These are phyloP conservation scores for Fusarium sp. DNA, from an alignment of 2,329 filamentous ascomycete genomes.

Conservation along the genomic window DNA sequence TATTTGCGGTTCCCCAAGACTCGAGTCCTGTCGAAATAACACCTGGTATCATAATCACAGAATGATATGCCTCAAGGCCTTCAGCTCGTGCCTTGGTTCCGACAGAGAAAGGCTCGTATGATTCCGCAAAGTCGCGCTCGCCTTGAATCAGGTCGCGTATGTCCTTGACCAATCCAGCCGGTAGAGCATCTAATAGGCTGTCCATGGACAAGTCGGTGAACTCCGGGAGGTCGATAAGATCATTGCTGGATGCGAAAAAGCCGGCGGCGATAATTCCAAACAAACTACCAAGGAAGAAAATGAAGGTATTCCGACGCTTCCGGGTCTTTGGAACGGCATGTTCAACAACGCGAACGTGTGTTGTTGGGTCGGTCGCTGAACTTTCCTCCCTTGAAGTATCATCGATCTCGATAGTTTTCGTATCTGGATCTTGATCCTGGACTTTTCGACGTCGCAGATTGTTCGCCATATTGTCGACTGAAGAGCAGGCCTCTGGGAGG, in stretches of 20 bases:
- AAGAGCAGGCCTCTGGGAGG: slow-evolving; percentile 37
- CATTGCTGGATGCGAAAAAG: slow-evolving; percentile 89
- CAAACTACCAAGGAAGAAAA: slow-evolving; percentile 89
- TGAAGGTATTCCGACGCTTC: slow-evolving; percentile 82
- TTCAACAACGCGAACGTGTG: slow-evolving; percentile 59
- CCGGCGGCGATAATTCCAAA: slow-evolving; percentile 90
- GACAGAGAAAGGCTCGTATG: slow-evolving; percentile 94
- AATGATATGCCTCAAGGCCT: slow-evolving; percentile 84
- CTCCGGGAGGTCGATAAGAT: slow-evolving; percentile 84
- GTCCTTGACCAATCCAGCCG: slow-evolving; percentile 86
- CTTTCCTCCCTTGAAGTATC: slow-evolving; percentile 47
- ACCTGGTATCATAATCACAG: slow-evolving; percentile 96
- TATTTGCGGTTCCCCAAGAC: slow-evolving; percentile 92
- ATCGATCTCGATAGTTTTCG: slow-evolving; percentile 37
- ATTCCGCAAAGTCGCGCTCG: slow-evolving; percentile 84
- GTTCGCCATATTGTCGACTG: slow-evolving; percentile 48
- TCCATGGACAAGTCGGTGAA: slow-evolving; percentile 83
- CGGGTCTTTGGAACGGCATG: slow-evolving; percentile 62
- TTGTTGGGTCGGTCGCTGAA: slow-evolving; percentile 42
- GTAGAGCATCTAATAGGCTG: slow-evolving; percentile 86
- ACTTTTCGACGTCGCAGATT: slow-evolving; percentile 51
- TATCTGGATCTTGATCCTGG: slow-evolving; percentile 34
- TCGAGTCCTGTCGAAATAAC: slow-evolving; percentile 98
- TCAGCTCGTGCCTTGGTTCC: slow-evolving; percentile 85
- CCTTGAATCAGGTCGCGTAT: slow-evolving; percentile 87